Conservation (phyloP, 2,329 filamentous ascomycete species). For the Microdochium paspali region DNA sequence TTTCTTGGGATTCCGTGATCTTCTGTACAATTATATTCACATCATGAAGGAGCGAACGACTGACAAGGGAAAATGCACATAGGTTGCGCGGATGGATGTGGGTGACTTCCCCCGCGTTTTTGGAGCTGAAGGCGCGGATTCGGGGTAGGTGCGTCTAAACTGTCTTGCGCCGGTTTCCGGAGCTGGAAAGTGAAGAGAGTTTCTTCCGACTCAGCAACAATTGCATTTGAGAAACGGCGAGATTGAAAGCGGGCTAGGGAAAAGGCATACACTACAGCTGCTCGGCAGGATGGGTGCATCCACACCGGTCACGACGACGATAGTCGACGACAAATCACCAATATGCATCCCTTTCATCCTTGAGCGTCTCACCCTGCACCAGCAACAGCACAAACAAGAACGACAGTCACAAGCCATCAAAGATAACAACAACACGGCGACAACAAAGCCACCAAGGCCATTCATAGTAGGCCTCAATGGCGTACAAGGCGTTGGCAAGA, state of each 20-base stretch:
- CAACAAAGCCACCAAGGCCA: conserved; percentile 38
- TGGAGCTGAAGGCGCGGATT: too few relatives aligned
- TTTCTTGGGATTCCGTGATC: neutral
- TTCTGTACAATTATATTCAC: neutral
- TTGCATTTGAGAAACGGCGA: too few relatives aligned
- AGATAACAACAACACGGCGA: neutral
- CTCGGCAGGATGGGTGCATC: too few relatives aligned
- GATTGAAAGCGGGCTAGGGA: too few relatives aligned
- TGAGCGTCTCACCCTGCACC: conserved; percentile 33
- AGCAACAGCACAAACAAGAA: conserved; percentile 19
- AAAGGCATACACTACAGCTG: neutral
- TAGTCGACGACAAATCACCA: conserved; percentile 69
- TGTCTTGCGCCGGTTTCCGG: too few relatives aligned
- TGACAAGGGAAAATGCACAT: too few relatives aligned
- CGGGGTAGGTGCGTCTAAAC: too few relatives aligned
- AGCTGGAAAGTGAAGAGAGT: too few relatives aligned
- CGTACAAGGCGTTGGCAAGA: conserved; percentile 87
- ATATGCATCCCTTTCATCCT: conserved; percentile 73
- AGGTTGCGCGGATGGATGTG: too few relatives aligned
- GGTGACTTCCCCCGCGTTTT: too few relatives aligned
- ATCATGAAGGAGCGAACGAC: too few relatives aligned
- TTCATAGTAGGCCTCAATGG: conserved; percentile 87
- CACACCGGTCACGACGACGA: conserved; percentile 11
- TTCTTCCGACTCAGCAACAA: too few relatives aligned
- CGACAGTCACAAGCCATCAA: neutral